Percentiles rank a stretch among this genome's conserved stretches.
Evolutionary conservation across 1,284 basidiomycete species (phyloP).

Genomic region (Cryptococcus sp.): DNA sequence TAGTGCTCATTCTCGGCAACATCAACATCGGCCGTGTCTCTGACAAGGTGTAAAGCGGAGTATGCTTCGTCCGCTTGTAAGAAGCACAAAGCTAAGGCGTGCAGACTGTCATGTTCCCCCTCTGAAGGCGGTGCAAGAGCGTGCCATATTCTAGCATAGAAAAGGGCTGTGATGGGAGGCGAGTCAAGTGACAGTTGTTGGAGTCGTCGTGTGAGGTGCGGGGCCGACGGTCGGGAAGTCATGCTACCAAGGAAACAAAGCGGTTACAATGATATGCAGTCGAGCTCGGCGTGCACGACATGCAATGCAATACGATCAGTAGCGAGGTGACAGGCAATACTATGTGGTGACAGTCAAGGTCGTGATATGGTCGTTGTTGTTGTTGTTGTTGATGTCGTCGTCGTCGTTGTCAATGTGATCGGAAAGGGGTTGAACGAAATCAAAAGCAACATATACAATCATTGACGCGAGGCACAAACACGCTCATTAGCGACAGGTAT

Average conservation of each 20-base stretch:
- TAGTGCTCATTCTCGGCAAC: slow-evolving; percentile 53
- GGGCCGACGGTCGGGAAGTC: slow-evolving; percentile 25
- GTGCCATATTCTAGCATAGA: slow-evolving; percentile 46
- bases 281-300: neutral
- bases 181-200: slow-evolving; percentile 36
- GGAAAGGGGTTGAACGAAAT: neutral
- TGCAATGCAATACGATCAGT: neutral
- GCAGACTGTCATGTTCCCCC: slow-evolving; percentile 70
- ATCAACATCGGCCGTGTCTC: slow-evolving; percentile 52
- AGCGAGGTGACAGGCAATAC: neutral
- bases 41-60: slow-evolving; percentile 72
- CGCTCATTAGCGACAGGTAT: too few relatives aligned
- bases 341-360: neutral
- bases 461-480: too few relatives aligned
- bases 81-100: slow-evolving; percentile 77
- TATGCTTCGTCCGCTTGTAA: slow-evolving; percentile 72
- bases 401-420: neutral
- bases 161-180: slow-evolving; percentile 38
- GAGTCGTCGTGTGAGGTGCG: slow-evolving; percentile 37
- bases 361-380: neutral
- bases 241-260: too few relatives aligned
- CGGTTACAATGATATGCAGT: slow-evolving; percentile 14
- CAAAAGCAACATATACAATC: too few relatives aligned
- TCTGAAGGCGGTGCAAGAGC: slow-evolving; percentile 29
- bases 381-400: neutral